Evolutionary conservation across 1,284 basidiomycete genomes (phyloP).

Genomic region (Melampsora medusae): DNA sequence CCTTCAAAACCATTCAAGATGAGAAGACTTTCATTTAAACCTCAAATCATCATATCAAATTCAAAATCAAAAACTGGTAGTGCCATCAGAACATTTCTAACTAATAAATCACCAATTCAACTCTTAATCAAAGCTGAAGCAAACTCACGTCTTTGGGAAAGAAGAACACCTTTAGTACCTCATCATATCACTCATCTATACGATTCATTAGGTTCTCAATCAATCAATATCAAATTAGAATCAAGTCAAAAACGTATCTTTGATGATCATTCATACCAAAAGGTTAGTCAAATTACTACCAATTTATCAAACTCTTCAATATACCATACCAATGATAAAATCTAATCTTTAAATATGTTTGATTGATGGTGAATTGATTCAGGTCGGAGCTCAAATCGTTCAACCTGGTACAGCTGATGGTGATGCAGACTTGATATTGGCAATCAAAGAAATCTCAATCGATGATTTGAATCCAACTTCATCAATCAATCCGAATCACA

Average conservation of each 20-base stretch:
- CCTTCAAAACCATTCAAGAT: too few species aligned
- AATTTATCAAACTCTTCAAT: neutral
- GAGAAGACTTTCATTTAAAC: too few species aligned
- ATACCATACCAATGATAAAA: too few species aligned
- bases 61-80: too few species aligned
- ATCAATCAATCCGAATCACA: slow-evolving; percentile 17
- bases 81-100: too few species aligned
- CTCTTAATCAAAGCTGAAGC: slow-evolving; percentile 68
- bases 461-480: slow-evolving; percentile 59
- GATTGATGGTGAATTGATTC: neutral
- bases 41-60: too few species aligned
- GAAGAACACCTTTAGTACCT: slow-evolving; percentile 78
- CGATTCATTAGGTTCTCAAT: slow-evolving; percentile 56
- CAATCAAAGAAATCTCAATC: slow-evolving; percentile 81
- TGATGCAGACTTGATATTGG: slow-evolving; percentile 71
- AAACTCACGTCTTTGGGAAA: slow-evolving; percentile 75
- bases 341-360: slow-evolving; percentile 21
- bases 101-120: too few species aligned
- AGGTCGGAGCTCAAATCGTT: slow-evolving; percentile 74
- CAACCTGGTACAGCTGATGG: slow-evolving; percentile 58
- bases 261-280: slow-evolving; percentile 64
- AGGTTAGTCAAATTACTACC: slow-evolving; percentile 60
- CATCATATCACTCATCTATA: slow-evolving; percentile 67
- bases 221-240: slow-evolving; percentile 70
- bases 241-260: slow-evolving; percentile 74